Evolutionary conservation across 768 basidiomycete species (phyloP).

Genomic region (Asterophora parasitica): DNA sequence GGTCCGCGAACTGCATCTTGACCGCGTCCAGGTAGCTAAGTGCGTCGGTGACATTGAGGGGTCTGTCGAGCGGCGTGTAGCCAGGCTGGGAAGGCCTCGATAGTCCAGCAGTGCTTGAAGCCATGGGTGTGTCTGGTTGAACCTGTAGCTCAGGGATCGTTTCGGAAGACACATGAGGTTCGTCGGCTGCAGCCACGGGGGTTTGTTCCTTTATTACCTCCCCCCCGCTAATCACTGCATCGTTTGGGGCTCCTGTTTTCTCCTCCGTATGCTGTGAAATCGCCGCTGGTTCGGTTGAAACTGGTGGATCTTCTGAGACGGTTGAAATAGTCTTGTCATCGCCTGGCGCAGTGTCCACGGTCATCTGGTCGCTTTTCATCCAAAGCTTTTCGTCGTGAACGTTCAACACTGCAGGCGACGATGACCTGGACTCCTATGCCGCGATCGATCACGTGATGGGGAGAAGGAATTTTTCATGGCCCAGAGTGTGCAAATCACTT

Average conservation of each 20-base stretch:
- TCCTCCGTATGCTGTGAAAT: not conserved
- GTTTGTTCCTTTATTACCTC: conserved; percentile 7
- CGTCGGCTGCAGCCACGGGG: conserved; percentile 7
- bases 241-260: conserved; percentile 5
- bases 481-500: no score
- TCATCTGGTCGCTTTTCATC: conserved; percentile 20
- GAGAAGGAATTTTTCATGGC: not conserved
- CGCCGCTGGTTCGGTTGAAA: conserved; percentile 3
- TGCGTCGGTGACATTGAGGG: conserved; percentile 90
- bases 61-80: conserved; percentile 41
- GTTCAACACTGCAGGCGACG: no score
- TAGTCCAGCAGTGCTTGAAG: conserved; percentile 12
- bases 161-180: conserved; percentile 9
- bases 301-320: not conserved
- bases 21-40: conserved; percentile 90
- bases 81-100: conserved; percentile 18
- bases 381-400: no score
- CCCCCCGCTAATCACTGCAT: conserved; percentile 10
- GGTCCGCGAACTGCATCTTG: conserved; percentile 85
- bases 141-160: conserved; percentile 2
- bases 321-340: not conserved
- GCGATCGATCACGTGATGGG: conserved; percentile 13
- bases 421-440: conserved; percentile 1
- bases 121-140: conserved; percentile 12
- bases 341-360: conserved; percentile 9